These are phyloP conservation scores for Amanita subjunquillea DNA, from an alignment of 768 basidiomycete genomes.

Conservation along the genomic window DNA sequence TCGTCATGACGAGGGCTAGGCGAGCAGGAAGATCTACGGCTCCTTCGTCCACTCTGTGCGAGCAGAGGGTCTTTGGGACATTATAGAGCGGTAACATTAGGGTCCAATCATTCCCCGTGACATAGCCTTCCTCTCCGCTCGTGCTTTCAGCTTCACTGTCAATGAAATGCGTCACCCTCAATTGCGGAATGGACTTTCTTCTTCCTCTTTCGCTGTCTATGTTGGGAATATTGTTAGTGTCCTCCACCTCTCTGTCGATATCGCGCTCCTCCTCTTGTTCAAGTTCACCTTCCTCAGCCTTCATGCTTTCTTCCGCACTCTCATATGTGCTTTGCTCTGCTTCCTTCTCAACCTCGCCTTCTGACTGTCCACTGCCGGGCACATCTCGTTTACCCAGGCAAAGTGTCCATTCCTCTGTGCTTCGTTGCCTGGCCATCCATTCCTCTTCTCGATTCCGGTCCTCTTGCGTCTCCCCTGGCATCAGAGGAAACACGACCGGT, in stretches of 20 bases:
- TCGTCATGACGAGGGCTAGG: background rate
- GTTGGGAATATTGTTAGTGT: background rate
- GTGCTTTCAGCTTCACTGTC: background rate
- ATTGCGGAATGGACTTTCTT: background rate
- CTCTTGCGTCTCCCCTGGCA: conserved; percentile 3
- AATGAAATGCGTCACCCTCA: conserved; percentile 1
- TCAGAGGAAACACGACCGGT: conserved; percentile 3
- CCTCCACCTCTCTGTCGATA: background rate
- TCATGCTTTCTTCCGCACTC: background rate
- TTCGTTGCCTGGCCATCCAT: background rate
- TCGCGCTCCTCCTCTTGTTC: background rate
- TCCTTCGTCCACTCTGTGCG: background rate
- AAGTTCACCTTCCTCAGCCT: background rate
- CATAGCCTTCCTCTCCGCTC: background rate
- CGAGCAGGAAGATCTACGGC: conserved; percentile 1
- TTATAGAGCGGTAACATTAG: conserved; percentile 2
- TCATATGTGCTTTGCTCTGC: background rate
- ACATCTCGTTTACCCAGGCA: conserved; percentile 1
- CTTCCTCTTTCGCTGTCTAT: conserved; percentile 2
- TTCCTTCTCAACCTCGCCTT: background rate
- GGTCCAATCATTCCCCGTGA: conserved; percentile 4
- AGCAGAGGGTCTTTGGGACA: background rate
- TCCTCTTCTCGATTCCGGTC: background rate
- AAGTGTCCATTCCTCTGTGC: conserved; percentile 4
- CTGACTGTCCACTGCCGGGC: background rate